phyloP scores from a whole-genome alignment of 768 basidiomycete species.

The Lyophyllum atratum region DNA sequence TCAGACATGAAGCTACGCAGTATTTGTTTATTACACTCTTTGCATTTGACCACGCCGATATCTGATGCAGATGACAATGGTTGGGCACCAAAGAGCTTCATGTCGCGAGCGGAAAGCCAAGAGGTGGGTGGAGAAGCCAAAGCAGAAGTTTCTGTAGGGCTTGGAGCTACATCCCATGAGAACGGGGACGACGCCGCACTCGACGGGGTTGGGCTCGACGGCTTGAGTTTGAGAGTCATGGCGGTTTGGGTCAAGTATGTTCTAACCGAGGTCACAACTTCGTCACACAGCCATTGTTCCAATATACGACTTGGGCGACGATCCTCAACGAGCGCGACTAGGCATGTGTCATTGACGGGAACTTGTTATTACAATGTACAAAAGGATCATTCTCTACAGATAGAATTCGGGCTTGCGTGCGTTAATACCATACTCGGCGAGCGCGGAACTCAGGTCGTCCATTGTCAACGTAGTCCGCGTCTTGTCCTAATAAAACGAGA shows the following conservation, averaged over 20 bases:
- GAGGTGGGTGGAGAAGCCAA: constrained; percentile 76
- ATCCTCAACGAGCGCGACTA: too few species aligned
- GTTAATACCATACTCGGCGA: constrained; percentile 95
- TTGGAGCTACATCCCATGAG: constrained; percentile 57
- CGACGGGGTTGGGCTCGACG: constrained; percentile 30
- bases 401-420: constrained; percentile 94
- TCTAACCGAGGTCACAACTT: constrained; percentile 3
- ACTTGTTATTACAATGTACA: not conserved
- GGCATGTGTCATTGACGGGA: too few species aligned
- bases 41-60: constrained; percentile 73
- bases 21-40: constrained; percentile 80
- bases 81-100: constrained; percentile 83
- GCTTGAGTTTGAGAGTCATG: constrained; percentile 50
- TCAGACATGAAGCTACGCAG: constrained; percentile 74
- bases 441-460: constrained; percentile 93
- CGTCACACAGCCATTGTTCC: not conserved
- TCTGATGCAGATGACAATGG: constrained; percentile 65
- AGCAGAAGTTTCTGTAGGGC: constrained; percentile 38
- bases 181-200: constrained; percentile 49
- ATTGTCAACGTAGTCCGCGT: constrained; percentile 94
- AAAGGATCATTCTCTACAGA: constrained; percentile 43
- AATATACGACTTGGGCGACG: too few species aligned
- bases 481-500: constrained; percentile 59
- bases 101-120: constrained; percentile 85
- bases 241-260: constrained; percentile 1